phyloP scores from a whole-genome alignment of 805 yeast species.

The Pichia cephalocereana region DNA sequence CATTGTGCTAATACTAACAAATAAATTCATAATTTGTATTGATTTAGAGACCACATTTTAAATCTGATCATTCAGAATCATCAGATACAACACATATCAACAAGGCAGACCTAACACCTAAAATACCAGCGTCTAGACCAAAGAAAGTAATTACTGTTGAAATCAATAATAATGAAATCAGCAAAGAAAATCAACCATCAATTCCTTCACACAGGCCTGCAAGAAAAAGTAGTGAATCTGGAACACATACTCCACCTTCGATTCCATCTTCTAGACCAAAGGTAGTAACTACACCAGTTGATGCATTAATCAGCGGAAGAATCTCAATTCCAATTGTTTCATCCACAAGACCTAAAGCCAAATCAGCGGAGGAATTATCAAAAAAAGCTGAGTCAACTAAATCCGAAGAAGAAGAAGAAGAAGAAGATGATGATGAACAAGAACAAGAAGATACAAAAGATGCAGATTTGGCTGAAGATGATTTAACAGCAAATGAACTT shows the following conservation, averaged over 20 bases:
- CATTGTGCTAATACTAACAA: too few relatives aligned
- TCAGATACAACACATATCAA: background rate
- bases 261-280: background rate
- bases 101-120: background rate
- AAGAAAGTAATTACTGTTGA: too few relatives aligned
- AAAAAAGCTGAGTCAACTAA: too few relatives aligned
- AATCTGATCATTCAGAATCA: background rate
- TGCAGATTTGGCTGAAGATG: background rate
- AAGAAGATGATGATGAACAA: background rate
- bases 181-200: background rate
- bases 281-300: too few relatives aligned
- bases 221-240: conserved; percentile 12
- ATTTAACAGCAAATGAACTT: background rate
- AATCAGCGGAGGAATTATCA: too few relatives aligned
- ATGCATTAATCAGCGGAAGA: too few relatives aligned
- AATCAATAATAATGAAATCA: background rate
- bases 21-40: background rate
- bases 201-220: conserved; percentile 4
- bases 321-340: conserved; percentile 1
- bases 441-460: too few relatives aligned
- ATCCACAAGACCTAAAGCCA: conserved; percentile 1
- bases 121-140: background rate
- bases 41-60: conserved; percentile 1
- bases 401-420: too few relatives aligned
- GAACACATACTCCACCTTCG: background rate